Evolutionary conservation across 2,329 filamentous ascomycete genomes (phyloP).

Genomic region (Monilinia fructigena): DNA sequence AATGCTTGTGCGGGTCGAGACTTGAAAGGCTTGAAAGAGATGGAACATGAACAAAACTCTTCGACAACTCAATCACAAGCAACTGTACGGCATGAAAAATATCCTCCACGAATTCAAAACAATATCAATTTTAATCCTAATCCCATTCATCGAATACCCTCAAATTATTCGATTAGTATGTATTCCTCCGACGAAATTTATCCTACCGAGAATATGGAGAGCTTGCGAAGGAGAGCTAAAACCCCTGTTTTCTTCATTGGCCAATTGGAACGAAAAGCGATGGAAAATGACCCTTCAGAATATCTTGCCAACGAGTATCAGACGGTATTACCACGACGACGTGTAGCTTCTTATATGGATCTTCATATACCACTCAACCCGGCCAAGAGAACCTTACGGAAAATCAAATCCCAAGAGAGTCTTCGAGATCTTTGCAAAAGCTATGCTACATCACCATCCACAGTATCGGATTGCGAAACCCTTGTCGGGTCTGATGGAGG

Average conservation of each 20-base stretch:
- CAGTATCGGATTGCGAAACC: slow-evolving; percentile 24
- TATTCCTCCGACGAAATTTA: slow-evolving; percentile 22
- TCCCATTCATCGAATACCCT: slow-evolving; percentile 13
- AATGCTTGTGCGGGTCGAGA: slow-evolving; percentile 5
- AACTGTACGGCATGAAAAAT: background rate
- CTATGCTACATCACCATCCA: slow-evolving; percentile 14
- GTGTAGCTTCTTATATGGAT: slow-evolving; percentile 22
- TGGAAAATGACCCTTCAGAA: slow-evolving; percentile 27
- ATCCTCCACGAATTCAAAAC: slow-evolving; percentile 8
- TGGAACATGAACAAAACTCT: slow-evolving; percentile 9
- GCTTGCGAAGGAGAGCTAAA: slow-evolving; percentile 30
- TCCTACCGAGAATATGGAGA: slow-evolving; percentile 9
- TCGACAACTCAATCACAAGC: slow-evolving; percentile 17
- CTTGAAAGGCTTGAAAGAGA: slow-evolving; percentile 1
- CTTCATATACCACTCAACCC: slow-evolving; percentile 20
- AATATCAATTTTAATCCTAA: background rate
- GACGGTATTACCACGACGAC: slow-evolving; percentile 26
- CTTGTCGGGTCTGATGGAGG: slow-evolving; percentile 27
- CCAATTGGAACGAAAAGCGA: slow-evolving; percentile 32
- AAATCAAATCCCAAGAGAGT: slow-evolving; percentile 37
- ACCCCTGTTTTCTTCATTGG: slow-evolving; percentile 37
- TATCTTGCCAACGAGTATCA: slow-evolving; percentile 34
- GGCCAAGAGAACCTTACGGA: slow-evolving; percentile 29
- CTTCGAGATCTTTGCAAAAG: slow-evolving; percentile 33
- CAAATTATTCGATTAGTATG: slow-evolving; percentile 25